Evolutionary conservation across 306 rosid genomes (phyloP).

Genomic region (Medicago ruthenica): DNA sequence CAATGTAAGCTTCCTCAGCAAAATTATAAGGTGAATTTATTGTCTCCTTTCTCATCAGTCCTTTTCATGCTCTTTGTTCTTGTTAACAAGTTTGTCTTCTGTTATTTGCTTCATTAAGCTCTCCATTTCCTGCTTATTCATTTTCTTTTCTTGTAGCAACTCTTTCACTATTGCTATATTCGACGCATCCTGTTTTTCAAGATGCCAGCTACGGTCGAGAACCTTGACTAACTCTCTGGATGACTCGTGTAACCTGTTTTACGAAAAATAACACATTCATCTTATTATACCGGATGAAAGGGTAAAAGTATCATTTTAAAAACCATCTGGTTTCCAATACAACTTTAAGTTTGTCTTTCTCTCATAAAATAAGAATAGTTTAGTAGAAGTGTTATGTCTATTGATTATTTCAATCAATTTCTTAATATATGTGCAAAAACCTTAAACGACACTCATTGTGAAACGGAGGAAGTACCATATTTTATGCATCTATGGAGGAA

Average conservation of each 20-base stretch:
- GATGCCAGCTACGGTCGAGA: slow-evolving; percentile 61
- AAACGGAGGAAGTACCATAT: too few species aligned
- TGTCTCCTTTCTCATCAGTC: slow-evolving; percentile 54
- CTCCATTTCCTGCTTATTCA: slow-evolving; percentile 56
- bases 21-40: slow-evolving; percentile 56
- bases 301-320: background rate
- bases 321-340: background rate
- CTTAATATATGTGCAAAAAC: too few species aligned
- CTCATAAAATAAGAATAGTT: too few species aligned
- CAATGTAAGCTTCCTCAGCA: slow-evolving; percentile 47
- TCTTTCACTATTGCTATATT: slow-evolving; percentile 51
- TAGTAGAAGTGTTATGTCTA: too few species aligned
- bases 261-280: slow-evolving; percentile 18
- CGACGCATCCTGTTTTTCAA: slow-evolving; percentile 67
- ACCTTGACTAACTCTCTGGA: slow-evolving; percentile 64
- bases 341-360: too few species aligned
- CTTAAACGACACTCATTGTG: too few species aligned
- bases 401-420: too few species aligned
- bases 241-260: slow-evolving; percentile 55
- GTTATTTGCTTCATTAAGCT: slow-evolving; percentile 49
- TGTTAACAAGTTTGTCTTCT: slow-evolving; percentile 48
- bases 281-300: slow-evolving; percentile 25
- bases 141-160: slow-evolving; percentile 55
- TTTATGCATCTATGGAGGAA: too few species aligned
- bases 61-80: slow-evolving; percentile 49